Evolutionary conservation across 148 eudicot genomes (phyloP).

Genomic region (Nepenthes gracilis): DNA sequence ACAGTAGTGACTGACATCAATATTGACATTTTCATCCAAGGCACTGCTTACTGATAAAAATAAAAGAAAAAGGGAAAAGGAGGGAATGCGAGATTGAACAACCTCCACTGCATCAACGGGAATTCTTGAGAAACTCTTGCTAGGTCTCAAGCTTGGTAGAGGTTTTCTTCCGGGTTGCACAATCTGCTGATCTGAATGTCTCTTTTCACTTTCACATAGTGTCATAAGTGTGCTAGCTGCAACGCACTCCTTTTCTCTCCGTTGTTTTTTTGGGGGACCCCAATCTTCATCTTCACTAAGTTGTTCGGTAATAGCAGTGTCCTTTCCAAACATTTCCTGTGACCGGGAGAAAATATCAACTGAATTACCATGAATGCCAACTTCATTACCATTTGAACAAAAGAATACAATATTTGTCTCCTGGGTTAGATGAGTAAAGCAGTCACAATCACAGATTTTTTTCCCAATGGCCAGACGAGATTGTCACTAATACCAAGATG

Average conservation of each 20-base stretch:
- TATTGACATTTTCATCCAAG: too few species aligned
- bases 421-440: background rate
- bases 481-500: too few species aligned
- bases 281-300: constrained; percentile 93
- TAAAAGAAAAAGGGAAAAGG: background rate
- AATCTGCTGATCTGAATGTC: constrained; percentile 10
- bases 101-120: constrained; percentile 74
- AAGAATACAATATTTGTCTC: background rate
- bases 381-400: background rate
- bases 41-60: background rate
- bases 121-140: constrained; percentile 48
- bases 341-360: constrained; percentile 4
- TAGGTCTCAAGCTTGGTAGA: constrained; percentile 16
- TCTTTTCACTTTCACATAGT: constrained; percentile 39
- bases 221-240: constrained; percentile 63
- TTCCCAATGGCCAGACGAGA: background rate
- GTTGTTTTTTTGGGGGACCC: constrained; percentile 67
- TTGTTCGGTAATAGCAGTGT: constrained; percentile 39
- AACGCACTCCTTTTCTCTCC: constrained; percentile 61
- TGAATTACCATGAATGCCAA: background rate
- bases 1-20: too few species aligned
- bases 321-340: constrained; percentile 97
- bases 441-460: background rate
- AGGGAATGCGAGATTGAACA: background rate
- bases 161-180: constrained; percentile 19